These are phyloP conservation scores for Scolecobasidium constrictum DNA, from an alignment of 2,329 filamentous ascomycete genomes.

Conservation along the genomic window DNA sequence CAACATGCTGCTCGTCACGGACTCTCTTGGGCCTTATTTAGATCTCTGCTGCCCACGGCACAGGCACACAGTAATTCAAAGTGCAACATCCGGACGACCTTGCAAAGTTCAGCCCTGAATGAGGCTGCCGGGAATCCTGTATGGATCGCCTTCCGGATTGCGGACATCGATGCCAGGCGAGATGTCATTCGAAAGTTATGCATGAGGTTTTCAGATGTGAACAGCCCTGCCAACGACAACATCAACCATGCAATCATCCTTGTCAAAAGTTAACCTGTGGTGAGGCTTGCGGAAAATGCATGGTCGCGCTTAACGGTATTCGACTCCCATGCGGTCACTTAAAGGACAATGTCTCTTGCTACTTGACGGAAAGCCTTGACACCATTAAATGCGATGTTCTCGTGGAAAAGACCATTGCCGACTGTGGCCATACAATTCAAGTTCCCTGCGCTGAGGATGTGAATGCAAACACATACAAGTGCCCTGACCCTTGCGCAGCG, in stretches of 20 bases:
- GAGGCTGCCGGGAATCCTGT: constrained; percentile 12
- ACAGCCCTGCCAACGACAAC: constrained; percentile 32
- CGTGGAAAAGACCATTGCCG: constrained; percentile 8
- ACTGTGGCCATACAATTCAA: constrained; percentile 6
- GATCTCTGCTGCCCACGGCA: constrained; percentile 14
- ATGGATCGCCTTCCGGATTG: constrained; percentile 21
- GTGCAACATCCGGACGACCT: constrained; percentile 13
- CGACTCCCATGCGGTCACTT: constrained; percentile 37
- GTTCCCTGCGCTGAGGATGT: constrained; percentile 10
- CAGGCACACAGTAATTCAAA: constrained; percentile 12
- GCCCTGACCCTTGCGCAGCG: constrained; percentile 9
- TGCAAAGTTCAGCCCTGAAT: constrained; percentile 11
- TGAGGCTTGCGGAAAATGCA: constrained; percentile 32
- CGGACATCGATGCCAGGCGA: constrained; percentile 36
- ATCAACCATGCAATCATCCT: constrained; percentile 33
- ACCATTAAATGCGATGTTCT: constrained; percentile 8
- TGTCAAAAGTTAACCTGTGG: constrained; percentile 36
- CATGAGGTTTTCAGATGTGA: constrained; percentile 37
- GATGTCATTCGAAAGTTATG: constrained; percentile 38
- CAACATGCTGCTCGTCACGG: constrained; percentile 10
- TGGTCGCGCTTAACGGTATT: no score
- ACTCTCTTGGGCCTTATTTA: constrained; percentile 10
- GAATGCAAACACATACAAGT: constrained; percentile 9
- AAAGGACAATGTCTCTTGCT: constrained; percentile 11
- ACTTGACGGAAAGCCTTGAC: constrained; percentile 8